These are phyloP conservation scores for Alternaria panax DNA, from an alignment of 2,329 filamentous ascomycete genomes.

Conservation along the genomic window DNA sequence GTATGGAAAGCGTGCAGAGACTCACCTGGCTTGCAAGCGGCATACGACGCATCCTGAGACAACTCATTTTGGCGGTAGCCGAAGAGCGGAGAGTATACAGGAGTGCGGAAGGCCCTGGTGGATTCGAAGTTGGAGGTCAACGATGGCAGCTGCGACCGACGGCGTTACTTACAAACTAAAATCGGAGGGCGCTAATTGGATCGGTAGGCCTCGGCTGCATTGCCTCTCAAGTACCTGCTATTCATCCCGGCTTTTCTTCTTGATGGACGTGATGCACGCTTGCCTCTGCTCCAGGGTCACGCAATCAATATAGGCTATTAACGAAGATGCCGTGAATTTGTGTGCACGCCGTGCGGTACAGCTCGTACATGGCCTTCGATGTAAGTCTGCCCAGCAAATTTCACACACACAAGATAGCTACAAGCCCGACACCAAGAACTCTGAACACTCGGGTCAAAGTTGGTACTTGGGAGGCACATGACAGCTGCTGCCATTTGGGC, in stretches of 20 bases:
- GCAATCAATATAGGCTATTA: not conserved
- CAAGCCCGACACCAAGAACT: not conserved
- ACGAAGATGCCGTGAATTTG: not conserved
- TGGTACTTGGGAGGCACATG: constrained; percentile 7
- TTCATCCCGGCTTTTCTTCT: constrained; percentile 41
- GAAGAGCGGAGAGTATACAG: constrained; percentile 36
- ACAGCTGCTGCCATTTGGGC: not conserved
- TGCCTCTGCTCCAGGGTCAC: constrained; percentile 11
- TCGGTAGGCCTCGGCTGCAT: constrained; percentile 39
- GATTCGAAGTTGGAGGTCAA: constrained; percentile 34
- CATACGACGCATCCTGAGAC: constrained; percentile 50
- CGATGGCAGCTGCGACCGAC: constrained; percentile 29
- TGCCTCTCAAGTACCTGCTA: constrained; percentile 20
- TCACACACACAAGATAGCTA: not conserved
- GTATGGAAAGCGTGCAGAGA: constrained; percentile 20
- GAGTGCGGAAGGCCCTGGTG: constrained; percentile 29
- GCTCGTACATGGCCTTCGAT: not conserved
- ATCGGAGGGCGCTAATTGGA: constrained; percentile 36
- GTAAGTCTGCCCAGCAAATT: not conserved
- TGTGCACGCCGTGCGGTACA: not conserved
- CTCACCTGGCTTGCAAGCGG: constrained; percentile 51
- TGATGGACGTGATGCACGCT: constrained; percentile 18
- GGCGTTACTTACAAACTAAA: constrained; percentile 28
- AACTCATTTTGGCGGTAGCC: constrained; percentile 48
- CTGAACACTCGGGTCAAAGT: not conserved